These are phyloP conservation scores for Petrea volubilis DNA, from an alignment of 257 asterid species.

Conservation along the genomic window DNA sequence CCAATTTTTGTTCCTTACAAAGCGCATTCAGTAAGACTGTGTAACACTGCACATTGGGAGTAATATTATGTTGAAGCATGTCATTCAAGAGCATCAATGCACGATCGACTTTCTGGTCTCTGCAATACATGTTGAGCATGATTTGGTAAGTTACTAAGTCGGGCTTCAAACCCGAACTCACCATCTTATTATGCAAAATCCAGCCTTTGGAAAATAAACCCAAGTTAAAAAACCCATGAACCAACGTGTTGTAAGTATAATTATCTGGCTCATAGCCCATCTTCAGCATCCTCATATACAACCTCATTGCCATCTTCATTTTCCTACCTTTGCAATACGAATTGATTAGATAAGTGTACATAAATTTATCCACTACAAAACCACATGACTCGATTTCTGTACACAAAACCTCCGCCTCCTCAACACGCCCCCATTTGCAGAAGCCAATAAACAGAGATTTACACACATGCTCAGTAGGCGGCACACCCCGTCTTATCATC, in stretches of 20 bases:
- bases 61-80: slow-evolving; percentile 35
- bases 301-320: slow-evolving; percentile 64
- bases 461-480: slow-evolving; percentile 49
- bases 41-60: slow-evolving; percentile 59
- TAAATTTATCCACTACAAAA: slow-evolving; percentile 45
- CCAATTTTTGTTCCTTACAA: slow-evolving; percentile 42
- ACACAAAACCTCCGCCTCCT: slow-evolving; percentile 56
- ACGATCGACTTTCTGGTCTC: slow-evolving; percentile 41
- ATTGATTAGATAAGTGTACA: slow-evolving; percentile 52
- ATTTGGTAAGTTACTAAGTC: slow-evolving; percentile 50
- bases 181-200: slow-evolving; percentile 45
- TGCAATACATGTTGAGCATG: slow-evolving; percentile 56
- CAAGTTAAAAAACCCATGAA: slow-evolving; percentile 52
- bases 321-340: slow-evolving; percentile 52
- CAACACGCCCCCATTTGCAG: slow-evolving; percentile 51
- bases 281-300: slow-evolving; percentile 58
- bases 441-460: slow-evolving; percentile 46
- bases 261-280: slow-evolving; percentile 52
- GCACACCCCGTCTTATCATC: slow-evolving; percentile 42
- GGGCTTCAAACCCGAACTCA: slow-evolving; percentile 47
- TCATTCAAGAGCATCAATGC: slow-evolving; percentile 42
- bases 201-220: slow-evolving; percentile 47
- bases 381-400: slow-evolving; percentile 48
- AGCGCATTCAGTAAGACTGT: slow-evolving; percentile 54
- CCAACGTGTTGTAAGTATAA: slow-evolving; percentile 50